Conservation (phyloP, 257 asterid genomes). For the Rauvolfia tetraphylla region DNA sequence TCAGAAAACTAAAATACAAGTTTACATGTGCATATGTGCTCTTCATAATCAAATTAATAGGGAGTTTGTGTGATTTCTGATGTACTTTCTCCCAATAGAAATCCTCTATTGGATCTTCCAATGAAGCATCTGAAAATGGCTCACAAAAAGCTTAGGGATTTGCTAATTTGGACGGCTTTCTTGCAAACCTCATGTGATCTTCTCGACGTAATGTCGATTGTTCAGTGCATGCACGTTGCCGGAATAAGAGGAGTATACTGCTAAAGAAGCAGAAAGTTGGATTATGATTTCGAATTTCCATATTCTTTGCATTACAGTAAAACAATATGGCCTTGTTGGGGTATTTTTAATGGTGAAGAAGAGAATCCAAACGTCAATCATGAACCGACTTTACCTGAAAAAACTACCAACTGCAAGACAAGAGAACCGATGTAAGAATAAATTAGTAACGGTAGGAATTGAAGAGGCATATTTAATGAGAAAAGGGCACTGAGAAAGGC, state of each 20-base stretch:
- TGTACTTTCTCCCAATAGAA: neutral
- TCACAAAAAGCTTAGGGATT: neutral
- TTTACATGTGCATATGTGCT: too few species aligned
- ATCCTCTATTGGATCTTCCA: neutral
- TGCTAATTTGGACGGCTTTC: neutral
- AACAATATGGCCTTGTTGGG: neutral
- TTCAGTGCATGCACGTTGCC: slow-evolving; percentile 14
- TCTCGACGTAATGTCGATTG: neutral
- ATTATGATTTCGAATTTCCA: neutral
- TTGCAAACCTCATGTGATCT: slow-evolving; percentile 6
- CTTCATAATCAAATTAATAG: neutral
- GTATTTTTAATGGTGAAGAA: neutral
- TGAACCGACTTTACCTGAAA: slow-evolving; percentile 62
- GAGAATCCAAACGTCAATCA: slow-evolving; percentile 9
- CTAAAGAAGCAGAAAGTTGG: neutral
- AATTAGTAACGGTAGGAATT: slow-evolving; percentile 11
- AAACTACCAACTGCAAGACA: slow-evolving; percentile 54
- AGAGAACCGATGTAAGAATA: slow-evolving; percentile 15
- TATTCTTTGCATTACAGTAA: neutral
- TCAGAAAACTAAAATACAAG: too few species aligned
- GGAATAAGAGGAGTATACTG: neutral
- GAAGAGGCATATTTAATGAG: slow-evolving; percentile 11
- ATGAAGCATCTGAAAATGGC: neutral
- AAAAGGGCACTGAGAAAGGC: slow-evolving; percentile 16
- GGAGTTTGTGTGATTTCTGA: neutral